A percentile compares a stretch with the other conserved stretches of the same genome.
phyloP scores from a whole-genome alignment of 129 eudicot genomes.

The Oenanthe sinensis region DNA sequence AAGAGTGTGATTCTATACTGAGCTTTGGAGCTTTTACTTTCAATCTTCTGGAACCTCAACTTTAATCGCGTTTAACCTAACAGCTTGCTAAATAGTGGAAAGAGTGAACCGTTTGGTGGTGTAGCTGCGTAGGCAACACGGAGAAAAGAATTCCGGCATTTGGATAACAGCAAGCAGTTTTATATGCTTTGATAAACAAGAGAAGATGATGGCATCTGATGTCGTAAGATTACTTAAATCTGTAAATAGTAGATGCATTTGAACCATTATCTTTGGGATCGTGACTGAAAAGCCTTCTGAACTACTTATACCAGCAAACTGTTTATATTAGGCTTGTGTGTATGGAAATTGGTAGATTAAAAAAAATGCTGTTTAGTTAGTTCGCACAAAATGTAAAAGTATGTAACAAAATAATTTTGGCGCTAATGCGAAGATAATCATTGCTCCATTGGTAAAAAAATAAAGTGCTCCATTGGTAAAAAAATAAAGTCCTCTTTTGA shows the following conservation, averaged over 20 bases:
- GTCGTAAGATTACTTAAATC: not conserved
- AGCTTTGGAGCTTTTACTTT: not conserved
- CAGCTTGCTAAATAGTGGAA: not conserved
- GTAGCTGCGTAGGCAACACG: too few relatives aligned
- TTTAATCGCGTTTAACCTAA: not conserved
- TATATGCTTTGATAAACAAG: not conserved
- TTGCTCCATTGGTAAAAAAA: too few relatives aligned
- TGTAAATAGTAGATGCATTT: not conserved
- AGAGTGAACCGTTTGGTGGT: not conserved
- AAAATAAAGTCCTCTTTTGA: not conserved
- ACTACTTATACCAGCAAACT: not conserved
- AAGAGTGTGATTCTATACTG: slow-evolving; percentile 27
- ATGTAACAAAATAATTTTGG: too few relatives aligned
- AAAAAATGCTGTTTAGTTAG: not conserved
- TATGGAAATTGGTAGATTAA: not conserved
- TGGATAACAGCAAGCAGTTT: not conserved
- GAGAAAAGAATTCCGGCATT: not conserved
- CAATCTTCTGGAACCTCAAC: not conserved
- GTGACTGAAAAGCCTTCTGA: not conserved
- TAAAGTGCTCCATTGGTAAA: too few relatives aligned
- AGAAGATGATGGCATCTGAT: not conserved
- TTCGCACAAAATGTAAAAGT: too few relatives aligned
- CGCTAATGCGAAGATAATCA: too few relatives aligned
- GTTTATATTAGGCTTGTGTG: not conserved
- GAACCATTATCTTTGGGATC: not conserved